phyloP scores from a whole-genome alignment of 2,329 filamentous ascomycete species.

The Hansfordia pulvinata region DNA sequence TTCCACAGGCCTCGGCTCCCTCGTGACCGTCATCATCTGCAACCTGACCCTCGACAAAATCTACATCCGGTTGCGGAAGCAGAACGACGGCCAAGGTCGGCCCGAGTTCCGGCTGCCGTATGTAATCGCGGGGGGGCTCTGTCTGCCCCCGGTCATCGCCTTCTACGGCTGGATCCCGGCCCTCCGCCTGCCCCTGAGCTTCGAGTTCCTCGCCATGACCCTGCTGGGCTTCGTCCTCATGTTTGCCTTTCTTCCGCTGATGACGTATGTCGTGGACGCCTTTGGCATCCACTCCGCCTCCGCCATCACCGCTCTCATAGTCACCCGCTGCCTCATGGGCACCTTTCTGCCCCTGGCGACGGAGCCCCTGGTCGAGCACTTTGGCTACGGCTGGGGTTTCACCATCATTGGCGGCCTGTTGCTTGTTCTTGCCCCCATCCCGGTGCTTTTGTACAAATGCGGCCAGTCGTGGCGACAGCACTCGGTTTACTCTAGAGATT shows the following conservation, averaged over 20 bases:
- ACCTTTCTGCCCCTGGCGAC: constrained; percentile 41
- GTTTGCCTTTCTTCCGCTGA: constrained; percentile 33
- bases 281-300: constrained; percentile 41
- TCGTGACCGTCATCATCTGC: constrained; percentile 31
- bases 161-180: constrained; percentile 39
- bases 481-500: constrained; percentile 34
- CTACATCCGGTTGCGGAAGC: constrained; percentile 31
- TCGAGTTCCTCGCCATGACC: constrained; percentile 27
- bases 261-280: constrained; percentile 42
- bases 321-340: constrained; percentile 38
- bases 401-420: constrained; percentile 26
- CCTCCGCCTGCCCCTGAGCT: constrained; percentile 22
- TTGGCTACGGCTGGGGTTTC: constrained; percentile 40
- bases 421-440: constrained; percentile 32
- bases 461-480: constrained; percentile 36
- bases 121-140: constrained; percentile 28
- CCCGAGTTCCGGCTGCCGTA: constrained; percentile 44
- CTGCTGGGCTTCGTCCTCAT: constrained; percentile 31
- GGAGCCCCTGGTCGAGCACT: constrained; percentile 27
- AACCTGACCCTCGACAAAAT: constrained; percentile 37
- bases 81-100: constrained; percentile 23
- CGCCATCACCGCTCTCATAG: constrained; percentile 41
- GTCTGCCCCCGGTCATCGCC: constrained; percentile 28
- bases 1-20: constrained; percentile 30
- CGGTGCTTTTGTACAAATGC: constrained; percentile 33